Conservation (phyloP, 176 grass and related monocot genomes). For the Oryza meyeriana region DNA sequence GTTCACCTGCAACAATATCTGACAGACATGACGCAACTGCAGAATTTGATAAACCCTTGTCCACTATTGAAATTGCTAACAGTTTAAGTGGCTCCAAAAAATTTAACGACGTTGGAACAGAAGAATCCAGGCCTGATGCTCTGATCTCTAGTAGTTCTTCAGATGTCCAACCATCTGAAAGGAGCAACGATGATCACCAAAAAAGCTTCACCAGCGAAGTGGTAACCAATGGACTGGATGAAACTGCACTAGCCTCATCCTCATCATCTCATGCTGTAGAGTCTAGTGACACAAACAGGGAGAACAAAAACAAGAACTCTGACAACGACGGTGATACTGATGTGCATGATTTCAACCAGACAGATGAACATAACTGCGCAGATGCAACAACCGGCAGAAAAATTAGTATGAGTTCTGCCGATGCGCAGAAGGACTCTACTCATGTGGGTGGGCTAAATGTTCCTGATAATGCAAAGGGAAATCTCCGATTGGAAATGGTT, state of each 20-base stretch:
- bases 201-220: not conserved
- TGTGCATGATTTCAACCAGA: slow-evolving; percentile 15
- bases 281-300: not conserved
- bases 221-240: not conserved
- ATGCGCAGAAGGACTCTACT: not conserved
- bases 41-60: slow-evolving; percentile 3
- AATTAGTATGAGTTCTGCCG: not conserved
- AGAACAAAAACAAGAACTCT: slow-evolving; percentile 2
- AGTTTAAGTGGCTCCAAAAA: not conserved
- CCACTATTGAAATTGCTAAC: not conserved
- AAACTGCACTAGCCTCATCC: slow-evolving; percentile 4
- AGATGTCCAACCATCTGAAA: slow-evolving; percentile 19
- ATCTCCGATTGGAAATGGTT: not conserved
- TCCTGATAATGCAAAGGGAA: slow-evolving; percentile 13
- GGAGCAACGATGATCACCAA: slow-evolving; percentile 3
- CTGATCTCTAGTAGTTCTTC: slow-evolving; percentile 4
- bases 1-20: slow-evolving; percentile 11
- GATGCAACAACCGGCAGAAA: not conserved
- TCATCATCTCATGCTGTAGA: not conserved
- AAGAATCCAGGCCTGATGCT: not conserved
- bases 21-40: slow-evolving; percentile 12
- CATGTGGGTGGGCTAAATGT: not conserved
- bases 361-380: not conserved
- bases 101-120: slow-evolving; percentile 17
- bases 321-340: not conserved